Conservation (phyloP, 2,329 filamentous ascomycete species). For the Aureobasidium vineae region DNA sequence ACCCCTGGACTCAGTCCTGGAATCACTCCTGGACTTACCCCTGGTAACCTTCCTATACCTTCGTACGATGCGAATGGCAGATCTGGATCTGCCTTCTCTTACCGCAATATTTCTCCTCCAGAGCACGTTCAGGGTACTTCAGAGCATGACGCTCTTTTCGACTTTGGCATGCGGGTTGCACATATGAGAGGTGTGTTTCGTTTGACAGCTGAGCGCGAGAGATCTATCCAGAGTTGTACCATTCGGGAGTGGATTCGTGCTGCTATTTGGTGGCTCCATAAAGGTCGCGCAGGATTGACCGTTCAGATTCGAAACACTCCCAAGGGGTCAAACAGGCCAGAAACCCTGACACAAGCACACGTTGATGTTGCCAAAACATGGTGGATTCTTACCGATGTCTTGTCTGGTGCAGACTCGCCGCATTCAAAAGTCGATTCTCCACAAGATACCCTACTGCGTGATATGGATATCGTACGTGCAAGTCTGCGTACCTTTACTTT, state of each 20-base stretch:
- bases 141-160: slow-evolving; percentile 60
- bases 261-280: slow-evolving; percentile 86
- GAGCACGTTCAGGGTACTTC: slow-evolving; percentile 44
- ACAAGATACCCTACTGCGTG: slow-evolving; percentile 23
- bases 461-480: slow-evolving; percentile 13
- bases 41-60: neutral
- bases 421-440: slow-evolving; percentile 18
- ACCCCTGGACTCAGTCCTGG: neutral
- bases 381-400: slow-evolving; percentile 63
- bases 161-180: slow-evolving; percentile 68
- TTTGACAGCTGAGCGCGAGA: slow-evolving; percentile 71
- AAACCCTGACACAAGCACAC: slow-evolving; percentile 68
- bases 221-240: slow-evolving; percentile 62
- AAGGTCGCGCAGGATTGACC: slow-evolving; percentile 74
- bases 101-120: slow-evolving; percentile 26
- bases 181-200: slow-evolving; percentile 75
- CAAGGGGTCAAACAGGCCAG: slow-evolving; percentile 52
- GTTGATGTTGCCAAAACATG: slow-evolving; percentile 81
- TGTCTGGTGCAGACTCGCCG: slow-evolving; percentile 30
- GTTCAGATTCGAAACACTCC: slow-evolving; percentile 65
- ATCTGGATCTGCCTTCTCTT: slow-evolving; percentile 6
- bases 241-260: slow-evolving; percentile 63
- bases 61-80: neutral
- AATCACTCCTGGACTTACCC: neutral
- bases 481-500: slow-evolving; percentile 68